Base-by-base conservation (phyloP, 2,329 filamentous ascomycete species). In the Chalaropsis thielavioides region DNA sequence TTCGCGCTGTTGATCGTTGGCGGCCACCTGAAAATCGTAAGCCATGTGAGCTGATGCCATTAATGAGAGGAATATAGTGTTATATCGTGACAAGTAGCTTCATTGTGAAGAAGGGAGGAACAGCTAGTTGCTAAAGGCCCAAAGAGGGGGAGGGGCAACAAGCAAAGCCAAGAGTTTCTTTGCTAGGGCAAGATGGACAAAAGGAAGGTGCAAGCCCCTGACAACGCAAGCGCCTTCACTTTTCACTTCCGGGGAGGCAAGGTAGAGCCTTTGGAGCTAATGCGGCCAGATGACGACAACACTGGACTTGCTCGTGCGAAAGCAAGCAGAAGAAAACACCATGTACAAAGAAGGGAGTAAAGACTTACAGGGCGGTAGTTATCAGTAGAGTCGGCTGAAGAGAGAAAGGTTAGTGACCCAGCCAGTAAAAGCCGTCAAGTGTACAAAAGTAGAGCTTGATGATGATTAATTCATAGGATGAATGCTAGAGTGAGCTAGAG, bases 1-100 rank as follows among this genome's bases (percentile, higher is more conserved):
- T 84, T 95, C 90, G 76, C 89, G 89, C 89, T 92, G 80, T 64
- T 72, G 70, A 67, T 66, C 68, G 72, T 75, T 71, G 60, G 56
- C 43, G 58, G 49, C 65, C 58, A 27, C 60, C 65, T 67, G 54
- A 22, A n/a, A 49, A 38, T 35, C 24, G 40, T 56, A 43, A 35
- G 59, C 15, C 22, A 64, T 64, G 24, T 44, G 43, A 59, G 43
- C 43, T 31, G 3, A 3, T 58, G 54, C 27, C 31, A 35, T 51
- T 51, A n/a, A 38, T 6, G 15, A 17, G 27, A 38, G 6, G 15
- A 17, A 51, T 27, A 24, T 4, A 27, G 22, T 24, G n/a, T n/a
- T n/a, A n/a, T n/a, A 15, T 51, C 19, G 15, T 11, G 24, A 51
- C 19, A 13, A 17, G 27, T n/a, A 58, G 31, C 27, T 58, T 58